Base-by-base conservation (phyloP, 2,329 filamentous ascomycete species). In the Clarireedia monteithiana region DNA sequence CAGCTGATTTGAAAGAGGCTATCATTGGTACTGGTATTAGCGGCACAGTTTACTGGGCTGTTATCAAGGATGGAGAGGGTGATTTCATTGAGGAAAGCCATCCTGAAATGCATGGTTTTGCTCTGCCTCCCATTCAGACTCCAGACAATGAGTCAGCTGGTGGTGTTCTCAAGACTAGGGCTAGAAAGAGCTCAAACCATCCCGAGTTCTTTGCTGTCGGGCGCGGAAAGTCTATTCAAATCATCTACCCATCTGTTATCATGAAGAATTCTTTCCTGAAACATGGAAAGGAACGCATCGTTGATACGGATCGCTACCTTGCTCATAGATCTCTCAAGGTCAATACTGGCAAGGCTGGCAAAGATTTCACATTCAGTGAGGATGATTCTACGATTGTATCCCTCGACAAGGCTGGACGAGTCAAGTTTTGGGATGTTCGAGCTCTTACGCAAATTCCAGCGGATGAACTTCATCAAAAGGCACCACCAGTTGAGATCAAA, bases 341-440 rank as follows among this genome's bases (percentile, higher is more conserved):
- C 72, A 90, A 92, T 64, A 97, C 91, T 60, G 94, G 92, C 64
- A 99, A 99, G 76, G 92, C 94, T 62, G 94, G 91, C 61, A 99
- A 99, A 72, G 94, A 99, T 71, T 99, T 99, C 70, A 88, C 86
- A 48, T 99, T 99, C 74, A 96, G 92, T 71, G 91, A 95, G 70
- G 94, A 99, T 70, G 94, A 99, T 71, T 89, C 87, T 1, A 85
- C 92, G 42, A 90, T 99, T 64, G 91, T 95, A 48, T 96, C 92
- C 49, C 82, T 99, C 52, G 95, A 99, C 72, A 99, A 99, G 76
- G 92, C 91, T 58, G 95, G 94, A 48, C 86, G 90, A 59, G 86
- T 97, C 74, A 94, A 95, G 73, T 96, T 99, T 77, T 99, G 94
- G 95, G 94, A 99, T 70, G 89, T 97, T 62, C 88, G 88, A 58